Conservation (phyloP, 2,329 filamentous ascomycete species). For the Monascus ruber region DNA sequence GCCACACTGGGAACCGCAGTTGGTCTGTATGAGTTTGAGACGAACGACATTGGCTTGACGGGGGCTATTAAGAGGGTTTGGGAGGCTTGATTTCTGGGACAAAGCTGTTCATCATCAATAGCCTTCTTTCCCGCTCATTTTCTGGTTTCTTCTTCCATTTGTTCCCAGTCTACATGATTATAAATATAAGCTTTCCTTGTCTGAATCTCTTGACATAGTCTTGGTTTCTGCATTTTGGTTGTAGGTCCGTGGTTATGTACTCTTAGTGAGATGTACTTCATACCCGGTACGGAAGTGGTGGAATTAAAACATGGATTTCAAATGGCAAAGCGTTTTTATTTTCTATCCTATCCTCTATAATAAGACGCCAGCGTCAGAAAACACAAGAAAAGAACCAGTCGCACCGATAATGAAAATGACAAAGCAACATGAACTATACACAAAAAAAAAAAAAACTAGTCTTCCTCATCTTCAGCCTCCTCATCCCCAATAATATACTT, state of each 20-base stretch:
- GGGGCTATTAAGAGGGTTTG: conserved; percentile 82
- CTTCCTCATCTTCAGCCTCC: conserved; percentile 17
- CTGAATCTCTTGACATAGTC: no score
- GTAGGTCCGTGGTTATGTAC: no score
- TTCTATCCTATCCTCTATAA: conserved; percentile 3
- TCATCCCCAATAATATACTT: conserved; percentile 33
- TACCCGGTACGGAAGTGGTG: no score
- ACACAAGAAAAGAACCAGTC: background rate
- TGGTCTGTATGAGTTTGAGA: conserved; percentile 97
- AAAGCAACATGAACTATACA: background rate
- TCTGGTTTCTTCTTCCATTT: conserved; percentile 2
- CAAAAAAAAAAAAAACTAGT: background rate
- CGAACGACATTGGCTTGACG: conserved; percentile 89
- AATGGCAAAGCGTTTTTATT: background rate
- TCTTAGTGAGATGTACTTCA: no score
- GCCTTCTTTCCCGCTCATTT: conserved; percentile 14
- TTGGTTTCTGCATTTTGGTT: no score
- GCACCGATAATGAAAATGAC: background rate
- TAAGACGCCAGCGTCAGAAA: conserved; percentile 2
- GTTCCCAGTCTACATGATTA: no score
- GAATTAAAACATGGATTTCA: no score
- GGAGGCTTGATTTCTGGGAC: conserved; percentile 48
- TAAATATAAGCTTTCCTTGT: no score
- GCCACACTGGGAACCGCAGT: conserved; percentile 72
- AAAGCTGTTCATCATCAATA: conserved; percentile 7